Evolutionary conservation across 164 flowering plant genomes (phyloP).

Genomic region (Vitis riparia): DNA sequence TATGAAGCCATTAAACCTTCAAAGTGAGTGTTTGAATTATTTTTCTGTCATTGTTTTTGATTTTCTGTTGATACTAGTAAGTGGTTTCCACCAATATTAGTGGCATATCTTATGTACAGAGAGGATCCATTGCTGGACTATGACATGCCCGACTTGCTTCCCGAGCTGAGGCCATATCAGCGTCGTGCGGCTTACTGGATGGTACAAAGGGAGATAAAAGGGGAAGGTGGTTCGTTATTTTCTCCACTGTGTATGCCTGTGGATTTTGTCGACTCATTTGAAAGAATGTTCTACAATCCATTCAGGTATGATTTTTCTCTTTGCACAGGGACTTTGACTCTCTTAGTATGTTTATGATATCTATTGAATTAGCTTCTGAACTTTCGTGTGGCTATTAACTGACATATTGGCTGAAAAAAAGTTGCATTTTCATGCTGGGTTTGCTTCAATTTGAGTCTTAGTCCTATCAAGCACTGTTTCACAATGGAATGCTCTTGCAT

Average conservation of each 20-base stretch:
- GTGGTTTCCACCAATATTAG: not conserved
- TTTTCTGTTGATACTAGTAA: too few relatives aligned
- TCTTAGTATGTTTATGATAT: not conserved
- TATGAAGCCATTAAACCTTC: slow-evolving; percentile 92
- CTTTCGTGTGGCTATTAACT: not conserved
- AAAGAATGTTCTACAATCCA: slow-evolving; percentile 84
- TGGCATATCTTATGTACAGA: slow-evolving; percentile 33
- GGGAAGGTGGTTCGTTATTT: slow-evolving; percentile 24
- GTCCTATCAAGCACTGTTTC: too few relatives aligned
- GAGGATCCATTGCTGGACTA: slow-evolving; percentile 67
- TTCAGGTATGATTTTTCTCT: slow-evolving; percentile 56
- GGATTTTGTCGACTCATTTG: slow-evolving; percentile 49
- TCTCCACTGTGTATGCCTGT: slow-evolving; percentile 77
- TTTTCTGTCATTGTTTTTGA: not conserved
- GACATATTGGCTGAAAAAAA: not conserved
- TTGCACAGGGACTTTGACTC: not conserved
- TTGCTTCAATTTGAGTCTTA: not conserved
- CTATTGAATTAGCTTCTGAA: not conserved
- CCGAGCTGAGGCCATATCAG: slow-evolving; percentile 88
- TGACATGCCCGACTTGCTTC: slow-evolving; percentile 71
- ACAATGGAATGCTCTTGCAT: too few relatives aligned
- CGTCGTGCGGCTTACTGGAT: slow-evolving; percentile 97
- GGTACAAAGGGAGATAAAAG: slow-evolving; percentile 70
- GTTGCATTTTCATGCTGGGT: not conserved
- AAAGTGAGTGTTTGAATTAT: slow-evolving; percentile 58